Evolutionary conservation across 768 basidiomycete species (phyloP).

Genomic region (Lyophyllum shimeji): DNA sequence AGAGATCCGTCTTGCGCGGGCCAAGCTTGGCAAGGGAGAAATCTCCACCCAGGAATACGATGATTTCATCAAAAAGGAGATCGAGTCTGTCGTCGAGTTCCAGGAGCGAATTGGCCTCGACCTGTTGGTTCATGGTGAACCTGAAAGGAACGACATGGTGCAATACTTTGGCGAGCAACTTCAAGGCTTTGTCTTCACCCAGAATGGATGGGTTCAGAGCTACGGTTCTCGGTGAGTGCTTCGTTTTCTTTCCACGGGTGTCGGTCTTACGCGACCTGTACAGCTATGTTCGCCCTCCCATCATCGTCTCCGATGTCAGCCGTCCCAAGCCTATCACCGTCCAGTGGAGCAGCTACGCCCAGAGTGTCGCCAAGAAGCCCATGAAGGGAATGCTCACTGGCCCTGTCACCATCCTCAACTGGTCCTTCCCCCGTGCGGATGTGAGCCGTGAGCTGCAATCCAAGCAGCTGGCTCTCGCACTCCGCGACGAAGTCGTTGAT

Average conservation of each 20-base stretch:
- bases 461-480: slow-evolving; percentile 95
- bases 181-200: slow-evolving; percentile 95
- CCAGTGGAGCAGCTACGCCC: slow-evolving; percentile 95
- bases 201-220: slow-evolving; percentile 99
- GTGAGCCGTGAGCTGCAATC: slow-evolving; percentile 95
- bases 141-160: slow-evolving; percentile 99
- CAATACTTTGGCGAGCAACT: slow-evolving; percentile 99
- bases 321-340: slow-evolving; percentile 93
- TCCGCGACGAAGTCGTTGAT: slow-evolving; percentile 97
- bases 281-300: slow-evolving; percentile 96
- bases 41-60: slow-evolving; percentile 87
- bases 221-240: slow-evolving; percentile 90
- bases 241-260: not conserved
- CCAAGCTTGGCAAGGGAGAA: slow-evolving; percentile 91
- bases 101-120: slow-evolving; percentile 97
- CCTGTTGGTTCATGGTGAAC: slow-evolving; percentile 97
- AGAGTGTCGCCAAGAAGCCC: slow-evolving; percentile 87
- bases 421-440: slow-evolving; percentile 99
- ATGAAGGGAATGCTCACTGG: slow-evolving; percentile 99
- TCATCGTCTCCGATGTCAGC: slow-evolving; percentile 97
- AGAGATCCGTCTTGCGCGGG: slow-evolving; percentile 96
- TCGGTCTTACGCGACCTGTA: slow-evolving; percentile 7
- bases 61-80: slow-evolving; percentile 97
- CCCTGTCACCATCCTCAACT: slow-evolving; percentile 98
- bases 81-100: slow-evolving; percentile 90